Base-by-base conservation (phyloP, 2,329 filamentous ascomycete genomes). In the Diaporthe sp. region DNA sequence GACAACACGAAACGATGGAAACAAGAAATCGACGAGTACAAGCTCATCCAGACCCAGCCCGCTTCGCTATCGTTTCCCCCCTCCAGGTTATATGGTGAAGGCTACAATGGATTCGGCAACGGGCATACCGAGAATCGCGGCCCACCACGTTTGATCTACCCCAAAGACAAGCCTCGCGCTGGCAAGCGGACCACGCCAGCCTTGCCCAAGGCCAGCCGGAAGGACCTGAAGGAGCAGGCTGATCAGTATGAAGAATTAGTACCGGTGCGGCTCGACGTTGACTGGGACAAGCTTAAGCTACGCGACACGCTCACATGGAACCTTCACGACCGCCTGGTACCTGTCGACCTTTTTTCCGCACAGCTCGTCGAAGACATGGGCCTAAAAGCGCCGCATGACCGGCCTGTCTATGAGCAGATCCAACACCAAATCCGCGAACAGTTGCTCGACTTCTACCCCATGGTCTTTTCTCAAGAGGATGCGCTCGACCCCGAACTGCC, bases 301-400 rank as follows among this genome's bases (percentile, higher is more conserved):
- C 94, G 97, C 83, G 97, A 99, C 84, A 98, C 97, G 0, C 98
- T 99, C 80, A 98, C 97, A 4, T 99, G 96, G 96, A 99, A 99
- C 84, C 89, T 98, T 49, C 95, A 98, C 85, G 97, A 99, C 83
- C 93, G 96, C 75, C 90, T 97, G 17, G 91, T 97, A 4, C 89
- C 91, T 31, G 91, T 93, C 28, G 94, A 98, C 75, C 84, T 97
- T 15, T 98, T 98, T 83, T 94, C 96, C 1, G 92, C 95, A 75
- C 95, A 97, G 82, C 88, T 99, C 28, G 91, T 98, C 8, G 97
- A 99, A 84, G 97, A 99, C 82, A 91, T 99, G 81, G 94, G 95
- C 3, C 85, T 94, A 39, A 94, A 96, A 80, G 90, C 93, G 49
- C 93, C 95, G 67, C 90, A 93, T 15, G 88, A 90, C 9, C 89